phyloP scores from a whole-genome alignment of 1,139 yeast genomes.

The Yamadazyma spencermartinsiae region DNA sequence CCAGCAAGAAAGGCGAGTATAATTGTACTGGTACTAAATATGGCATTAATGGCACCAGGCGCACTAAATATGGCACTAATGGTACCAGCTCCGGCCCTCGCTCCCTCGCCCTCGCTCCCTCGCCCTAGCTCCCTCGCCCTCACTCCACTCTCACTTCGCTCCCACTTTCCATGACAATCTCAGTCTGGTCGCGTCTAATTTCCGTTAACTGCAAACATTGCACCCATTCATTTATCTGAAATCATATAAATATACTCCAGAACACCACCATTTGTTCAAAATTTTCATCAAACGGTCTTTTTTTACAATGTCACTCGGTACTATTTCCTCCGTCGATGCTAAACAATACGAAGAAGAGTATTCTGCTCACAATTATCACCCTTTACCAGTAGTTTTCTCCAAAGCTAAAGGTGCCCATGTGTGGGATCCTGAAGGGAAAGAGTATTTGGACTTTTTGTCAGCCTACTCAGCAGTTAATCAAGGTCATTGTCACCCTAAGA shows the following conservation, averaged over 20 bases:
- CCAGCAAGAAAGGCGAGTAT: too few relatives aligned
- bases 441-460: slow-evolving; percentile 81
- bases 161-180: too few relatives aligned
- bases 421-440: slow-evolving; percentile 97
- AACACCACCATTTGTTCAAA: background rate
- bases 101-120: too few relatives aligned
- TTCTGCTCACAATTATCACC: slow-evolving; percentile 97
- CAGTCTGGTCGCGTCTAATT: too few relatives aligned
- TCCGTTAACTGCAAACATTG: too few relatives aligned
- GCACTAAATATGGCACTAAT: too few relatives aligned
- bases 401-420: slow-evolving; percentile 90
- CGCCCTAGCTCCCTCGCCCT: background rate
- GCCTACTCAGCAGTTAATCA: slow-evolving; percentile 98
- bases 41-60: too few relatives aligned
- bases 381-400: slow-evolving; percentile 90
- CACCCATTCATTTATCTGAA: background rate
- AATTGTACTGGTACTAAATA: too few relatives aligned
- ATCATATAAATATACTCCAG: background rate
- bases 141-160: background rate
- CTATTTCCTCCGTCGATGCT: slow-evolving; percentile 66
- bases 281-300: background rate
- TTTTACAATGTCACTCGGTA: background rate
- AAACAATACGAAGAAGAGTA: slow-evolving; percentile 70
- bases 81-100: too few relatives aligned
- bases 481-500: slow-evolving; percentile 97